Evolutionary conservation across 2,329 filamentous ascomycete genomes (phyloP), one percentile per base, ranked within the genome.

Genomic region (Microdochium nivale): DNA sequence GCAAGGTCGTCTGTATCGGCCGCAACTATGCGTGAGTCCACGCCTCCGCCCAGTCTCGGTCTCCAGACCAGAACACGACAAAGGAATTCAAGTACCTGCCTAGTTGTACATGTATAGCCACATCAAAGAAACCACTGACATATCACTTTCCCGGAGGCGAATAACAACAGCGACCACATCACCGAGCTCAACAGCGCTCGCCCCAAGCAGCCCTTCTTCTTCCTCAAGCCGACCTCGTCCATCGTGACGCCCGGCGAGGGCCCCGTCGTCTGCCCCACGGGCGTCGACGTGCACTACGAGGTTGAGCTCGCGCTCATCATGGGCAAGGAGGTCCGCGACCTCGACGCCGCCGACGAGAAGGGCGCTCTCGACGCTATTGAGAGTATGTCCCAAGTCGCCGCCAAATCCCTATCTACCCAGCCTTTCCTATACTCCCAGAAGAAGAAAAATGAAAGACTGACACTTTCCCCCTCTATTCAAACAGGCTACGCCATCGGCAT

Each of bases 171-270:
- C 63, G 94, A 96, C 70, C 94, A 99, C 72, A 87, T 97, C 65
- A 82, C 86, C 57, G 94, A 99, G 75, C 81, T 99, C 60, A 90
- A 90, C 70, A 96, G 86, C 70, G 77, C 79, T 54, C 83, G 84
- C 58, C 94, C 94, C 49, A 95, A 94, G 69, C 90, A 96, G 71
- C 94, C 94, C 25, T 97, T 99, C 75, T 99, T 96, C 84, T 99
- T 99, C 79, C 81, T 97, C 60, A 99, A 99, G 78, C 94, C 94
- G 1, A 74, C 91, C 0, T 89, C 87, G 40, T 88, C 90, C 3
- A 88, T 99, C 60, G 80, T 97, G 3, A 78, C 87, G 23, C 90
- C 90, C 0, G 80, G 82, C 25, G 80, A 83, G 52, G 91, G 91
- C 1, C 86, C 91, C 2, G 83, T 96, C 48, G 78, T 96, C 59